A percentile compares a stretch with the other conserved stretches of the same genome.
phyloP scores from a whole-genome alignment of 2,329 filamentous ascomycete species.

The Aspergillus ochraceus region DNA sequence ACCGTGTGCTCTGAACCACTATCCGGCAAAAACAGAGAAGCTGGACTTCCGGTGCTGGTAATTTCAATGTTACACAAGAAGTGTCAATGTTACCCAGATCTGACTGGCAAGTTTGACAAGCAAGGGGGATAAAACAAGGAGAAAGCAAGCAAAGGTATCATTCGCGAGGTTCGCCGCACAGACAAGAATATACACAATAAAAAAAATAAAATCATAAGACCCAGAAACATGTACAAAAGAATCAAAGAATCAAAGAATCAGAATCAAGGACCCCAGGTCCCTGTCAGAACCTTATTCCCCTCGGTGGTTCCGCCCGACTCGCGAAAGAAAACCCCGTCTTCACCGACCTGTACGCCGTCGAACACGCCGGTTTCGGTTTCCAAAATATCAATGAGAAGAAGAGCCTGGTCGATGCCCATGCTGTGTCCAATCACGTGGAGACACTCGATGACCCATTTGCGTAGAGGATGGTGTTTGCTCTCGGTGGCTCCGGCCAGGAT shows the following conservation, averaged over 20 bases:
- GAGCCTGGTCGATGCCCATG: conserved; percentile 40
- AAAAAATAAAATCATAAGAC: too few species aligned
- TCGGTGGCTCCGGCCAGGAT: conserved; percentile 38
- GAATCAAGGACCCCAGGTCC: conserved; percentile 13
- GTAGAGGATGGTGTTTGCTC: conserved; percentile 24
- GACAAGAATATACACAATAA: not conserved
- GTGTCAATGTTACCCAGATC: too few species aligned
- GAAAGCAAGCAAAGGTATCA: not conserved
- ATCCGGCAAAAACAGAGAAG: too few species aligned
- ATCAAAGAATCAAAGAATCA: not conserved
- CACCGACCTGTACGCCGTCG: conserved; percentile 20
- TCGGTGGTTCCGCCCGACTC: conserved; percentile 8
- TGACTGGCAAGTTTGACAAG: too few species aligned
- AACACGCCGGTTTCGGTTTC: conserved; percentile 27
- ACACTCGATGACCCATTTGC: conserved; percentile 33
- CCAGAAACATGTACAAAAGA: not conserved
- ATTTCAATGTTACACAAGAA: too few species aligned
- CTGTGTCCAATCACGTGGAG: conserved; percentile 34
- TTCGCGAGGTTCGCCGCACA: not conserved
- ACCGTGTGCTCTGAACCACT: too few species aligned
- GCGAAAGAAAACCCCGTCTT: conserved; percentile 17
- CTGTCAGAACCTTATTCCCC: conserved; percentile 14
- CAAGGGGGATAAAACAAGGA: too few species aligned
- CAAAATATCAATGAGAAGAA: conserved; percentile 36
- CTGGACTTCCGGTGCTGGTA: too few species aligned